Base-by-base conservation (phyloP, 495 filamentous ascomycete species). In the Aspergillus haitiensis region DNA sequence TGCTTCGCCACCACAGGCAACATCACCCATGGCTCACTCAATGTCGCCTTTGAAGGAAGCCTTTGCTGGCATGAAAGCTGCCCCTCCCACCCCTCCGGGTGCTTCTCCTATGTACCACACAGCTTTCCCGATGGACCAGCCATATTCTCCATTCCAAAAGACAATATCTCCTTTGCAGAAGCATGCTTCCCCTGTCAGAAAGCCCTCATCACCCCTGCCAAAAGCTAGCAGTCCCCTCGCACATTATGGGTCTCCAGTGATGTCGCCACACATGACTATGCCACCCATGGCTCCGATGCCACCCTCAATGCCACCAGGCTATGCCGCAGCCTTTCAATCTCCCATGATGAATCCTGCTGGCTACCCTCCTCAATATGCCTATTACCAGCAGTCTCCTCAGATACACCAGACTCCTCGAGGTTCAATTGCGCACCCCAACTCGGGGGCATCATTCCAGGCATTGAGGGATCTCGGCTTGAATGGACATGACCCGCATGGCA, bases 151-250 rank as follows among this genome's bases (percentile, higher is more conserved):
- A 47, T 55, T 50, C 13, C 55, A 59, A 45, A 69, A 55, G 53
- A 32, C 67, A 33, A 55, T 52, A 52, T 67, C 69, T 49, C 69
- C 61, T 33, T 56, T 62, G n/a, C 60, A 62, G 37, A 66, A 55
- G 11, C 36, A 63, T 31, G 46, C 55, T 16, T 66, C 64, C n/a
- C 64, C 65, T n/a, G 54, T 64, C 18, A 64, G 61, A 31, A 70
- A 67, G 42, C 68, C 71, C 58, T 67, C 65, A 44, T 74, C 72
- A 4, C 72, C 74, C 5, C 51, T 72, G 6, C 70, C 74, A 37
- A 77, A 76, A 66, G 61, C 71, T 48, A 75, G 69, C 69, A 77
- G 72, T 39, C 72, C 73, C 39, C 69, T 77, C 31, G 72, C 74
- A 50, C 72, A 69, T 31, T 73, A 78, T 61, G 71, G 68, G 45